Evolutionary conservation across 2,329 filamentous ascomycete species (phyloP), one percentile per base, ranked within the genome.

Genomic region (Pseudogymnoascus sp.): DNA sequence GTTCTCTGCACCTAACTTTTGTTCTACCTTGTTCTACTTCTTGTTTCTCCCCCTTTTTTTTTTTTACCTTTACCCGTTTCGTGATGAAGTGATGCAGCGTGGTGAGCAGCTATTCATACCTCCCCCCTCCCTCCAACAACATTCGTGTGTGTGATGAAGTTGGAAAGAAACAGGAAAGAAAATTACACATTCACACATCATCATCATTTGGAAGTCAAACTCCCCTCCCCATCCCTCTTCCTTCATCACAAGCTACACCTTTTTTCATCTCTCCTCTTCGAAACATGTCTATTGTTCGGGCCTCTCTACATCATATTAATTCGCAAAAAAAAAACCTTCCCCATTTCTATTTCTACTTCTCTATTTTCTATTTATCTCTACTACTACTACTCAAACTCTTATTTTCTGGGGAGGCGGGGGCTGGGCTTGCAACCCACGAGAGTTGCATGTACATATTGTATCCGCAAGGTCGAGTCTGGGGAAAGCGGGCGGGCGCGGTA

Each of bases 11-110:
- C 37, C 37, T 8, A 3, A 4, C 36, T 37, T 14, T 4, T n/a
- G 11, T n/a, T 40, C 37, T 40, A 18, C 11, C 39, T 10, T 42
- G 39, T 42, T 10, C 39, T 42, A 18, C 16, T 42, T 42, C 39
- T 63, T 60, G 39, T 42, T 26, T 64, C 47, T n/a, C 51, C n/a
- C n/a, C n/a, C n/a, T n/a, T 18, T 14, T 59, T 57, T 60, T 45
- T 40, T 61, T 57, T 60, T 12, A 51, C 64, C 34, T 42, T 21
- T 42, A 14, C n/a, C 39, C 37, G 7, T 39, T 39, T 42, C 16
- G 39, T 42, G 39, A 42, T 42, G 39, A 42, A 42, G 39, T 42
- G 39, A 42, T 42, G 39, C n/a, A 42, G 39, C 16, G 39, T 42
- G 39, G 39, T 42, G 39, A 42, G 39, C 39, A 42, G 39, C 39